Evolutionary conservation across 2,329 filamentous ascomycete genomes (phyloP).

Genomic region (Cladosporium oxysporum): DNA sequence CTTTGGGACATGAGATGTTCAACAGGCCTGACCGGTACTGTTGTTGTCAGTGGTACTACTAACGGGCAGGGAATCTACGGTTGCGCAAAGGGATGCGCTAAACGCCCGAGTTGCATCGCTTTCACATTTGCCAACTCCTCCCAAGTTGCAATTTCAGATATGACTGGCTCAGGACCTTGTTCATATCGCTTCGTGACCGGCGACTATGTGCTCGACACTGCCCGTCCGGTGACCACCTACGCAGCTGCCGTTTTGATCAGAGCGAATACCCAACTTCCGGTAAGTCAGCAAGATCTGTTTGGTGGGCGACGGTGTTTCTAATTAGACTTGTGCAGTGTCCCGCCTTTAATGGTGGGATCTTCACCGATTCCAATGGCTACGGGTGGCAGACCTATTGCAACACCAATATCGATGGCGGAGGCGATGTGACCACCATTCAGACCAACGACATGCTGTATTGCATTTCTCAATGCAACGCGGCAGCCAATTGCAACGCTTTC

Average conservation of each 20-base stretch:
- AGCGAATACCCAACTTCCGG: not conserved
- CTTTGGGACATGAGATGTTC: not conserved
- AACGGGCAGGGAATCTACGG: not conserved
- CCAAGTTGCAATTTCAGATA: not conserved
- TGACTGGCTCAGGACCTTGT: not conserved
- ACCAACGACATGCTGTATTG: not conserved
- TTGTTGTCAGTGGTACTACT: not conserved
- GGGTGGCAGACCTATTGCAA: constrained; percentile 1
- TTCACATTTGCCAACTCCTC: not conserved
- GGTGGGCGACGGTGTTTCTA: not conserved
- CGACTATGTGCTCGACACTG: not conserved
- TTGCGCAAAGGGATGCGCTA: not conserved
- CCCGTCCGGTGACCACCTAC: not conserved
- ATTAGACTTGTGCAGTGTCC: not conserved
- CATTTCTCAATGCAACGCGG: not conserved
- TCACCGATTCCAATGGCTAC: not conserved
- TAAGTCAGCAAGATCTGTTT: not conserved
- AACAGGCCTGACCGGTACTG: not conserved
- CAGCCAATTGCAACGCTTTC: not conserved
- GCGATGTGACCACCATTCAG: not conserved
- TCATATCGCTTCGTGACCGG: not conserved
- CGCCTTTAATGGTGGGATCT: not conserved
- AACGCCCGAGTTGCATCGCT: not conserved
- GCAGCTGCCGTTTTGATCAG: not conserved
- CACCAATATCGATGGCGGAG: not conserved